Conservation (phyloP, 2,329 filamentous ascomycete species). For the Westerdykella ornata region DNA sequence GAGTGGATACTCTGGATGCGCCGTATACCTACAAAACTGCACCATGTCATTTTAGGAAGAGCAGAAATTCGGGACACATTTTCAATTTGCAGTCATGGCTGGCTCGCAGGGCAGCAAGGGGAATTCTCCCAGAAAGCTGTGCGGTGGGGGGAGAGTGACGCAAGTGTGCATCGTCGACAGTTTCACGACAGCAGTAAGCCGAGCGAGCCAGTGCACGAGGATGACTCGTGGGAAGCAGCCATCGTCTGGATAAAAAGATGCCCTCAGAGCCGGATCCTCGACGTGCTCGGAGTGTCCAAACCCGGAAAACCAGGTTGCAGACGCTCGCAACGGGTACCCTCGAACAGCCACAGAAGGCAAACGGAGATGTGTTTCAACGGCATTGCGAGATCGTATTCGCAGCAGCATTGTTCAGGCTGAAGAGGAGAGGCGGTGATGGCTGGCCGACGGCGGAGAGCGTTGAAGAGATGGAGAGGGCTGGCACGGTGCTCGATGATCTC, state of each 20-base stretch:
- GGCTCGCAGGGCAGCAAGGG: no score
- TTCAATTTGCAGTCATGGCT: no score
- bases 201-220: conserved; percentile 1
- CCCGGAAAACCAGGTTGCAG: neutral
- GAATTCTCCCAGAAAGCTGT: no score
- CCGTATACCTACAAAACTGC: no score
- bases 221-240: conserved; percentile 2
- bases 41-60: no score
- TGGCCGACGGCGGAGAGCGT: no score
- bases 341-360: neutral
- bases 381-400: neutral
- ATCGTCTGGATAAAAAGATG: conserved; percentile 22
- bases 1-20: no score
- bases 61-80: no score
- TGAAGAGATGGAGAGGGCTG: no score
- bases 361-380: neutral
- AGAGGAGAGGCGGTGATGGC: neutral
- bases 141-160: conserved; percentile 1
- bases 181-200: conserved; percentile 5
- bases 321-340: neutral
- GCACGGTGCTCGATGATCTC: conserved; percentile 4
- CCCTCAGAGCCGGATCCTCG: neutral
- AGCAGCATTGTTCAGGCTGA: neutral
- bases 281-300: neutral
- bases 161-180: conserved; percentile 1